Conservation (phyloP, 257 asterid species). For the Nicotiana undulata region DNA sequence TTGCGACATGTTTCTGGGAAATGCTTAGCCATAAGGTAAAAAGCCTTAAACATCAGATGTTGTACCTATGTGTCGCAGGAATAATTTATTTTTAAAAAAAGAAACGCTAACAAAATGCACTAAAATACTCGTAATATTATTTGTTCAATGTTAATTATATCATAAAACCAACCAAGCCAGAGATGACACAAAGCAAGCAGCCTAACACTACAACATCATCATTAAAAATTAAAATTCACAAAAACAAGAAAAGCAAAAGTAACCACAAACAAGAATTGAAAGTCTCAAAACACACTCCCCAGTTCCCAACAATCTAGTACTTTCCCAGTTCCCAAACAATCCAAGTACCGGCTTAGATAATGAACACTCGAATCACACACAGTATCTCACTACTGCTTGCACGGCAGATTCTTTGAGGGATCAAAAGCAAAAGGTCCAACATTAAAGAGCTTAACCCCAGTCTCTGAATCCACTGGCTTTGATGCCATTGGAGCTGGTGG, state of each 20-base stretch:
- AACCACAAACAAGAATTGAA: not conserved
- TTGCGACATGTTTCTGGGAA: not conserved
- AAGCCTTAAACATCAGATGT: not conserved
- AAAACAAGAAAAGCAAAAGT: not conserved
- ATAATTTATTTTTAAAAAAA: not conserved
- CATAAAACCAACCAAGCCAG: not conserved
- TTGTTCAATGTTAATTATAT: not conserved
- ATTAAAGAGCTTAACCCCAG: slow-evolving; percentile 30
- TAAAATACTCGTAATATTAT: not conserved
- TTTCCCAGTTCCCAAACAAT: not conserved
- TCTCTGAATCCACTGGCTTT: not conserved
- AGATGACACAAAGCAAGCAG: not conserved
- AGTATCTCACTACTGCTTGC: slow-evolving; percentile 11
- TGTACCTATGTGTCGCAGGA: no score
- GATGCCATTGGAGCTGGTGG: slow-evolving; percentile 4
- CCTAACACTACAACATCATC: not conserved
- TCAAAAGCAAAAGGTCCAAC: slow-evolving; percentile 79
- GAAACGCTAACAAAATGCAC: not conserved
- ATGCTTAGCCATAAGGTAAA: not conserved
- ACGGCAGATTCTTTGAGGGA: slow-evolving; percentile 36
- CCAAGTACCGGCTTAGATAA: not conserved
- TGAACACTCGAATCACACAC: not conserved
- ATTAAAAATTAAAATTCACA: not conserved
- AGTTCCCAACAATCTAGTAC: not conserved
- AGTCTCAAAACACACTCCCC: not conserved